Base-by-base conservation (phyloP, 2,329 filamentous ascomycete species). In the Cordyceps cicadae region DNA sequence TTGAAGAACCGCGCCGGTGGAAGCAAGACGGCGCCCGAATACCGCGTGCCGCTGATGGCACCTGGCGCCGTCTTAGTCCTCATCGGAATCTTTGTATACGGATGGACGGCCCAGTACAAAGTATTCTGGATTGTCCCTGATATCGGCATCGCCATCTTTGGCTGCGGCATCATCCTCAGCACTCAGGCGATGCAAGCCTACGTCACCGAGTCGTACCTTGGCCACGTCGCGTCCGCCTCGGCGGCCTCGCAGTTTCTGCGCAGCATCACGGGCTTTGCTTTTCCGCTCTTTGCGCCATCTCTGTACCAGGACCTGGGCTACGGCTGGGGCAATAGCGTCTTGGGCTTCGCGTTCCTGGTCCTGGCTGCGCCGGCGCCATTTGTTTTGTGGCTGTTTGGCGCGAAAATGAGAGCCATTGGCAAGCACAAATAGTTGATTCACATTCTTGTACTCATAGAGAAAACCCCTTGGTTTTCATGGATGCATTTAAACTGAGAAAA, bases 71-170 rank as follows among this genome's bases (percentile, higher is more conserved):
- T 84, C 1, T 64, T 84, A 11, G 66, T 62, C 1, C 67, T 68
- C 1, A 54, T 67, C 0, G 75, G 76, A 0, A 58, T 78, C 1
- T 66, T 79, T 17, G 50, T 70, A 9, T 79, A 76, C 61, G 76
- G 72, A 1, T 79, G 77, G 76, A 64, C 74, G 0, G 82, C 82
- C 0, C 73, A 85, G 54, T 73, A 77, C 37, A 67, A 75, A 1
- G 71, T 75, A 0, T 78, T 81, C 65, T 87, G 81, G 80, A 79
- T 85, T 21, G 75, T 83, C 5, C 81, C 83, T 0, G 83, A 86
- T 52, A 75, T 86, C 26, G 83, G 83, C 2, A 79, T 79, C 1
- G 70, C 71, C 0, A 73, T 84, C n/a, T 80, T 86, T 62, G 78
- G 78, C 0, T 72, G 77, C 5, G 82, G 82, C 1, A 79, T 78